These are phyloP conservation scores for Stemphylium beticola DNA, from an alignment of 2,329 filamentous ascomycete genomes.

Conservation along the genomic window DNA sequence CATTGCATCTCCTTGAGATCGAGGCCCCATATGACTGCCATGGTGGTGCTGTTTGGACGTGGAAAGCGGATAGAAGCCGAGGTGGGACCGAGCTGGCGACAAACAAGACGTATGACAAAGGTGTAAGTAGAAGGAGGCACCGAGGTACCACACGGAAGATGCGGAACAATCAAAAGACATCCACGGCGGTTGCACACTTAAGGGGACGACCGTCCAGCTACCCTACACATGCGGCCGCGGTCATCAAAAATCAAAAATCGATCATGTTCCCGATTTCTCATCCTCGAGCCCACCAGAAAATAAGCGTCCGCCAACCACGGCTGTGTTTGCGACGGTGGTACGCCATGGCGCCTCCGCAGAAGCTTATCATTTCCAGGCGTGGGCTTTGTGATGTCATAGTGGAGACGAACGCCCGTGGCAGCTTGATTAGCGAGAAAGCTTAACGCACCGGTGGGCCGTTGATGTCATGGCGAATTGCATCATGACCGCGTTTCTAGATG, in stretches of 20 bases:
- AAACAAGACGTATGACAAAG: no score
- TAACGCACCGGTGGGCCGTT: constrained; percentile 5
- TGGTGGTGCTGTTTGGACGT: constrained; percentile 7
- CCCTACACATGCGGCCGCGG: background rate
- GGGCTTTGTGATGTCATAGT: constrained; percentile 3
- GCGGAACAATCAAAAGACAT: background rate
- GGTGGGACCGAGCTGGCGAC: no score
- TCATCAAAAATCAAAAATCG: background rate
- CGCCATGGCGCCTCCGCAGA: constrained; percentile 9
- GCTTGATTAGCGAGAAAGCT: constrained; percentile 9
- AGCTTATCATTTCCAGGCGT: constrained; percentile 15
- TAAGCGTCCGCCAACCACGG: constrained; percentile 9
- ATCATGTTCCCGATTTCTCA: background rate
- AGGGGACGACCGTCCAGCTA: background rate
- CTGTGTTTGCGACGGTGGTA: background rate
- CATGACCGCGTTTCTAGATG: background rate
- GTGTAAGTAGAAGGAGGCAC: no score
- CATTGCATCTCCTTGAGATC: constrained; percentile 64
- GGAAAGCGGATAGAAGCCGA: no score
- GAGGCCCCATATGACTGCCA: constrained; percentile 63
- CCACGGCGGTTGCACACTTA: constrained; percentile 1
- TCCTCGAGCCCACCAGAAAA: background rate
- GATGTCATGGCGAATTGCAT: constrained; percentile 4
- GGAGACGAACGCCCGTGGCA: background rate
- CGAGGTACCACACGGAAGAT: background rate